These are phyloP conservation scores for Pelomyxa schiedti DNA, from an alignment of 78 protist species.

Conservation along the genomic window DNA sequence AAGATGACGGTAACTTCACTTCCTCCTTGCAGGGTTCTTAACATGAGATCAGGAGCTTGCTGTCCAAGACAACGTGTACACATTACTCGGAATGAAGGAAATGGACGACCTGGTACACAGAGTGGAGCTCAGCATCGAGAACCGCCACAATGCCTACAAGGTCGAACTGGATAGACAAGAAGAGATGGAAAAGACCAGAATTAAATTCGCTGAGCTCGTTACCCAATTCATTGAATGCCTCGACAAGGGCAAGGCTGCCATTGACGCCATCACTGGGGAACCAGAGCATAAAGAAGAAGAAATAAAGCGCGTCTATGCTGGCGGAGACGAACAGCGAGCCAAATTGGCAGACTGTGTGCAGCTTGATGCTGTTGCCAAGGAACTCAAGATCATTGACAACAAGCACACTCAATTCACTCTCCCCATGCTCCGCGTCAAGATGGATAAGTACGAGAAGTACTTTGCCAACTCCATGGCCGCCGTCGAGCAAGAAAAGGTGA, in stretches of 20 bases:
- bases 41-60: background rate
- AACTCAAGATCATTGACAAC: slow-evolving; percentile 41
- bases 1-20: too few species aligned
- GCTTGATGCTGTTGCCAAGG: slow-evolving; percentile 9
- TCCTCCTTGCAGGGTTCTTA: too few species aligned
- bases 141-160: background rate
- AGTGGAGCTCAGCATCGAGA: background rate
- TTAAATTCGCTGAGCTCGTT: background rate
- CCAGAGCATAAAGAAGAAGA: too few species aligned
- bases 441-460: background rate
- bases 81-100: background rate
- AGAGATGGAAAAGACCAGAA: background rate
- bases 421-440: background rate
- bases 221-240: background rate
- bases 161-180: background rate
- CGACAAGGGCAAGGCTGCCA: background rate
- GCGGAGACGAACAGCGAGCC: too few species aligned
- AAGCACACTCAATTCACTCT: slow-evolving; percentile 31
- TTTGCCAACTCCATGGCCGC: background rate
- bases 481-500: background rate
- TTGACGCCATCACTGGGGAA: background rate
- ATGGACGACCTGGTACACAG: background rate
- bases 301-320: too few species aligned
- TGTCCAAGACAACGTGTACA: background rate
- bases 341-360: background rate